These are phyloP conservation scores for Blastobotrys mokoenaii DNA, from an alignment of 805 yeast species.

Conservation along the genomic window DNA sequence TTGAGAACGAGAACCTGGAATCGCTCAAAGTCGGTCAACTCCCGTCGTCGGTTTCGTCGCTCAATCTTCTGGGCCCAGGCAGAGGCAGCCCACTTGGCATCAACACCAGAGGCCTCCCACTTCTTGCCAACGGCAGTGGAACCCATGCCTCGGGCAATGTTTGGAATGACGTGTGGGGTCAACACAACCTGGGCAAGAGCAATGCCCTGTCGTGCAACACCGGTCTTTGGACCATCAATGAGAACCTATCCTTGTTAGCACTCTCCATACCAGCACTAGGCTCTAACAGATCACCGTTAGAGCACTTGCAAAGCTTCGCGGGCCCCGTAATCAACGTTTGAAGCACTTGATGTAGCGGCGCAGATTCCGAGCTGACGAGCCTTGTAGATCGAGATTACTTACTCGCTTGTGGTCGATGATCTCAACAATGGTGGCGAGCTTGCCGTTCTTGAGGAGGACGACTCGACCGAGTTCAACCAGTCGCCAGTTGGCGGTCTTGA, in stretches of 20 bases:
- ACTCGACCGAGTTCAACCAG: constrained; percentile 99
- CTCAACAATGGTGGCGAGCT: constrained; percentile 96
- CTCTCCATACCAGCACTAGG: not conserved
- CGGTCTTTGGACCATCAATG: constrained; percentile 89
- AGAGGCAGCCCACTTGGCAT: constrained; percentile 84
- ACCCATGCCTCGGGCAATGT: constrained; percentile 92
- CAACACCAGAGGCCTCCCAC: constrained; percentile 86
- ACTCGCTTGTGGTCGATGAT: constrained; percentile 99
- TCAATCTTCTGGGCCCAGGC: constrained; percentile 98
- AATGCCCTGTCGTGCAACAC: constrained; percentile 88
- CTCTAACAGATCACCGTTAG: no score
- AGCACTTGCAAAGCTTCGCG: no score
- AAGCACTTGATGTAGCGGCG: no score
- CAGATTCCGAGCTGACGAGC: no score
- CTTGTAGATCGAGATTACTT: no score
- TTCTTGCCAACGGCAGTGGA: constrained; percentile 79
- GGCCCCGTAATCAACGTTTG: no score
- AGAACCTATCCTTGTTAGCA: constrained; percentile 46
- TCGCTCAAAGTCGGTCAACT: constrained; percentile 96
- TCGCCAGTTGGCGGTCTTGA: constrained; percentile 98
- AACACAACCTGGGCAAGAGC: constrained; percentile 80
- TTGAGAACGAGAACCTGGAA: constrained; percentile 96
- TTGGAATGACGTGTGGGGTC: constrained; percentile 82
- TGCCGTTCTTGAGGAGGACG: constrained; percentile 82
- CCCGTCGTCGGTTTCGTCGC: constrained; percentile 86